A percentile compares a stretch with the other conserved stretches of the same genome.
Conservation (phyloP, 805 yeast genomes). For the Jamesozyma lodderae region DNA sequence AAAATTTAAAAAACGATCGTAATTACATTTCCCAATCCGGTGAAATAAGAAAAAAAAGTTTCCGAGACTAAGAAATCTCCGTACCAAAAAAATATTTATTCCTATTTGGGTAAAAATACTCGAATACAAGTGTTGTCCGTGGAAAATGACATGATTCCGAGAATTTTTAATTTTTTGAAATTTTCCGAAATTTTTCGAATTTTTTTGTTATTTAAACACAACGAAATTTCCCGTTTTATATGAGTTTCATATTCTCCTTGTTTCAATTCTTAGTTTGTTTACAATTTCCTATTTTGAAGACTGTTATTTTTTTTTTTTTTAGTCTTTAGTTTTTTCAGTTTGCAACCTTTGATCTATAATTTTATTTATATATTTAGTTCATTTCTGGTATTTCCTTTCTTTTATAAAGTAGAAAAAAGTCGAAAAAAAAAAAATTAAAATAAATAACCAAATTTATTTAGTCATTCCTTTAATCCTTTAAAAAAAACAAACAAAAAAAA, state of each 20-base stretch:
- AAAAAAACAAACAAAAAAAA: not conserved
- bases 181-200: not conserved
- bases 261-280: too few relatives aligned
- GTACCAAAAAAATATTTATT: too few relatives aligned
- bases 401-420: not conserved
- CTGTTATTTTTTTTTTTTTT: not conserved
- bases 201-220: not conserved
- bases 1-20: not conserved
- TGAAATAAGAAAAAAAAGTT: too few relatives aligned
- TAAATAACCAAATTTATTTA: not conserved
- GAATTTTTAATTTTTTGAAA: too few relatives aligned
- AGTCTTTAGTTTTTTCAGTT: not conserved
- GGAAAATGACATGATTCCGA: not conserved
- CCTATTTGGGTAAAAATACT: not conserved
- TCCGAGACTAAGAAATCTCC: not conserved
- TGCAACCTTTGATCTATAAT: not conserved
- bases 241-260: too few relatives aligned
- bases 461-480: conserved; percentile 3
- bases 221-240: too few relatives aligned
- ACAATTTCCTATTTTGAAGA: too few relatives aligned
- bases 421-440: not conserved
- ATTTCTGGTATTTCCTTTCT: not conserved
- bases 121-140: not conserved
- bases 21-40: not conserved
- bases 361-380: too few relatives aligned